Conservation (phyloP, 192 early-diverging fungal species). For the Backusella circina region DNA sequence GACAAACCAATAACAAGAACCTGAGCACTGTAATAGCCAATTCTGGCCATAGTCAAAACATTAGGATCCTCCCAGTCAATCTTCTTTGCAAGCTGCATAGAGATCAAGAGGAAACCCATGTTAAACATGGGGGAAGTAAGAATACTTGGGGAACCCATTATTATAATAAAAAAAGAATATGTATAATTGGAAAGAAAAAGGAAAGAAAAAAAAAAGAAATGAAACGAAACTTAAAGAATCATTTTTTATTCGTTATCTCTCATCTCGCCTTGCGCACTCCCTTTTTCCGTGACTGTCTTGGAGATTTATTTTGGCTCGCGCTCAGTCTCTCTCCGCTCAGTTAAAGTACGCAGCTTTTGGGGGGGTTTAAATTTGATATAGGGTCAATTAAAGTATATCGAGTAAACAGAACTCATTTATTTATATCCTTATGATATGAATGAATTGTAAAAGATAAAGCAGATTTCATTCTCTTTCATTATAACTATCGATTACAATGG, state of each 20-base stretch:
- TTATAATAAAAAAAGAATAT: not conserved
- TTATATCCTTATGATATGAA: too few relatives aligned
- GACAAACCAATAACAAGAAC: conserved; percentile 45
- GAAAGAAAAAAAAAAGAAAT: not conserved
- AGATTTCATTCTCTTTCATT: too few relatives aligned
- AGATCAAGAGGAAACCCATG: conserved; percentile 60
- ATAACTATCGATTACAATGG: too few relatives aligned
- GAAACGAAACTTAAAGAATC: not conserved
- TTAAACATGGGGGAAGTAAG: conserved; percentile 41
- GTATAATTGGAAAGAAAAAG: not conserved
- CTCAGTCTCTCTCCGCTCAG: not conserved
- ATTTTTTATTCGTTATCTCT: not conserved
- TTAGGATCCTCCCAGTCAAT: conserved; percentile 68
- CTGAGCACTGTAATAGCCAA: conserved; percentile 60
- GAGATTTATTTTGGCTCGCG: not conserved
- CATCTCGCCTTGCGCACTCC: not conserved
- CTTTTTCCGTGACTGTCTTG: not conserved
- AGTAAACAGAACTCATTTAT: too few relatives aligned
- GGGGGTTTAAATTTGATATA: not conserved
- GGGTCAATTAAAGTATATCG: too few relatives aligned
- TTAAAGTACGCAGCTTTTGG: not conserved
- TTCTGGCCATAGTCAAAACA: conserved; percentile 53
- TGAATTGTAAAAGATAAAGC: too few relatives aligned
- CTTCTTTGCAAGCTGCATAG: conserved; percentile 68
- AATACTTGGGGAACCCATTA: conserved; percentile 33